Evolutionary conservation across 2,329 filamentous ascomycete genomes (phyloP).

Genomic region (Venturia aucupariae): DNA sequence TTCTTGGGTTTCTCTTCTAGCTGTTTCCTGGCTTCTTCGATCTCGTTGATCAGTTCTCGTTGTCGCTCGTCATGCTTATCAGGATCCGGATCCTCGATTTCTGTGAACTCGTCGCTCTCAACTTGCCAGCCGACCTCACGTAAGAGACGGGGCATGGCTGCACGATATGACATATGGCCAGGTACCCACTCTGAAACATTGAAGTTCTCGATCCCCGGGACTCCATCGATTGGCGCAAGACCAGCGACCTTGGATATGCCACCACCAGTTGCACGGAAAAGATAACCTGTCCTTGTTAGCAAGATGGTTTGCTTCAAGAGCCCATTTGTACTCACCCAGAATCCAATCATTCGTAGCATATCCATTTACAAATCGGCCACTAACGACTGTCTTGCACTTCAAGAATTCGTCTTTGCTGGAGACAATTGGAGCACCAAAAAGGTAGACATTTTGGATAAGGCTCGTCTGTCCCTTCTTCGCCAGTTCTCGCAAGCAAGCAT

Average conservation of each 20-base stretch:
- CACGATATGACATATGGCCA: constrained; percentile 94
- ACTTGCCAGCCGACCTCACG: constrained; percentile 85
- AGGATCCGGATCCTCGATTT: constrained; percentile 95
- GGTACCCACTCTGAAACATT: constrained; percentile 77
- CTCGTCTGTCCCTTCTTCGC: constrained; percentile 75
- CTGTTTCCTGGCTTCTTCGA: constrained; percentile 84
- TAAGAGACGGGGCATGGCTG: constrained; percentile 79
- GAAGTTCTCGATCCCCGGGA: constrained; percentile 81
- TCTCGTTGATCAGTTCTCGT: constrained; percentile 88
- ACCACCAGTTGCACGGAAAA: constrained; percentile 88
- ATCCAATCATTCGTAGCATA: constrained; percentile 98
- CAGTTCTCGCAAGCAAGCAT: constrained; percentile 80
- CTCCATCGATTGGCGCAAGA: constrained; percentile 64
- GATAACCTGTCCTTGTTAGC: constrained; percentile 47
- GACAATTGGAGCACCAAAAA: constrained; percentile 88
- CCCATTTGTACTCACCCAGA: constrained; percentile 43
- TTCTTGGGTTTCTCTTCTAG: constrained; percentile 70
- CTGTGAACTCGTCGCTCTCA: constrained; percentile 85
- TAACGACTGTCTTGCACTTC: constrained; percentile 69
- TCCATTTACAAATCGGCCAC: constrained; percentile 89
- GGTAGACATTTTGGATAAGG: constrained; percentile 85
- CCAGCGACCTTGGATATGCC: constrained; percentile 85
- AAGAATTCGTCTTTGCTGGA: constrained; percentile 86
- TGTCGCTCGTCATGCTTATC: constrained; percentile 84
- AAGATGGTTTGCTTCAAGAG: background rate